phyloP scores from a whole-genome alignment of 768 basidiomycete species.

The Zangia roseola region DNA sequence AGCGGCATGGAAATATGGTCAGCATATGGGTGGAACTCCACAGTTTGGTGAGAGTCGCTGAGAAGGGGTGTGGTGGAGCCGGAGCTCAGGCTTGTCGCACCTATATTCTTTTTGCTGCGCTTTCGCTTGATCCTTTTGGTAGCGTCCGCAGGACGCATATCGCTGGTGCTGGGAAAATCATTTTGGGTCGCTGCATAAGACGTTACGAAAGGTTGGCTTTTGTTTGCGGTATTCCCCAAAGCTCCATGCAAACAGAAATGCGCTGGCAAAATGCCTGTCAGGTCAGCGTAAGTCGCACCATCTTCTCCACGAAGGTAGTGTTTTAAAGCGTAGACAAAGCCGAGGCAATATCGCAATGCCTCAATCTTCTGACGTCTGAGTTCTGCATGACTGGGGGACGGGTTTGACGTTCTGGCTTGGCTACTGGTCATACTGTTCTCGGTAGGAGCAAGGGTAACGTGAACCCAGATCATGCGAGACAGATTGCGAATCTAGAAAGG shows the following conservation, averaged over 20 bases:
- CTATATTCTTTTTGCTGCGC: slow-evolving; percentile 59
- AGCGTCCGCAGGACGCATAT: slow-evolving; percentile 39
- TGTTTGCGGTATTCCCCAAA: slow-evolving; percentile 38
- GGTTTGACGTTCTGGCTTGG: slow-evolving; percentile 53
- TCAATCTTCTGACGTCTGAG: slow-evolving; percentile 68
- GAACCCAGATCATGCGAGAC: slow-evolving; percentile 76
- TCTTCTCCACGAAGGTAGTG: slow-evolving; percentile 88
- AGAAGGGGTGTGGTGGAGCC: slow-evolving; percentile 63
- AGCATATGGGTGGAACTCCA: slow-evolving; percentile 60
- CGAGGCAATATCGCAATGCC: slow-evolving; percentile 64
- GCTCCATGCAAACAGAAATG: slow-evolving; percentile 53
- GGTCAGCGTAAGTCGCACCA: slow-evolving; percentile 68
- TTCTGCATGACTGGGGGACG: slow-evolving; percentile 47
- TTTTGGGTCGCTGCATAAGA: slow-evolving; percentile 45
- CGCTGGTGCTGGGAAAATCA: slow-evolving; percentile 30
- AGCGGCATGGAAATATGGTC: slow-evolving; percentile 70
- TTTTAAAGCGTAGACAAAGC: slow-evolving; percentile 67
- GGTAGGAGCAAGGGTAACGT: slow-evolving; percentile 62
- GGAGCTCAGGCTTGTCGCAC: slow-evolving; percentile 11
- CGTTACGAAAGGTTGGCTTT: slow-evolving; percentile 25
- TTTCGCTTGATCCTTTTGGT: slow-evolving; percentile 71
- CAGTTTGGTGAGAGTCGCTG: slow-evolving; percentile 47
- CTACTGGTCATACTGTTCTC: slow-evolving; percentile 41
- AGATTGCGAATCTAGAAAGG: slow-evolving; percentile 61
- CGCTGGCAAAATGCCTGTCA: slow-evolving; percentile 61